phyloP scores from a whole-genome alignment of 1,284 basidiomycete genomes.

The Ceraceosorus bombacis region DNA sequence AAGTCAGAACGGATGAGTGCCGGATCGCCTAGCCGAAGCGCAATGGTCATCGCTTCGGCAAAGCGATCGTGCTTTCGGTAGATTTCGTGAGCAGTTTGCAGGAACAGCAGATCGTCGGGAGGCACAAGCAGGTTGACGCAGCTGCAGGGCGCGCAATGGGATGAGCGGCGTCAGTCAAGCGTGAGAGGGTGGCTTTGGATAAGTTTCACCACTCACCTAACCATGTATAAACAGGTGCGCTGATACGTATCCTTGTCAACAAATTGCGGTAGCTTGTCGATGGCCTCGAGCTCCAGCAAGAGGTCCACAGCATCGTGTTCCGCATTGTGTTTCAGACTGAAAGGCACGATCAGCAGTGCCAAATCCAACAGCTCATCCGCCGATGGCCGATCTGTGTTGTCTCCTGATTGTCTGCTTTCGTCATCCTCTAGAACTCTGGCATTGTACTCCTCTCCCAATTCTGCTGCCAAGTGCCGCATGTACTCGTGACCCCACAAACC shows the following conservation, averaged over 20 bases:
- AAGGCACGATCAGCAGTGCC: constrained; percentile 78
- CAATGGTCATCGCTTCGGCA: constrained; percentile 81
- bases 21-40: constrained; percentile 76
- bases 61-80: constrained; percentile 82
- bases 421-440: constrained; percentile 45
- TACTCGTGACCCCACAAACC: constrained; percentile 99
- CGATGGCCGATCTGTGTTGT: constrained; percentile 27
- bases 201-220: constrained; percentile 58
- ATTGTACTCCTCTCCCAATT: constrained; percentile 87
- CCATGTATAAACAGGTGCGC: constrained; percentile 96
- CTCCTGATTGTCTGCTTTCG: constrained; percentile 1
- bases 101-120: constrained; percentile 84
- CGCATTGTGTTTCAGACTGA: constrained; percentile 88
- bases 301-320: constrained; percentile 98
- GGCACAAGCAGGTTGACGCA: constrained; percentile 86
- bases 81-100: constrained; percentile 80
- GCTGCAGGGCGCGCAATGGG: constrained; percentile 8
- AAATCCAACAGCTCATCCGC: constrained; percentile 55
- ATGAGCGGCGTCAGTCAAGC: constrained; percentile 6
- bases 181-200: not conserved
- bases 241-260: constrained; percentile 68
- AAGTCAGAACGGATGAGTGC: constrained; percentile 59
- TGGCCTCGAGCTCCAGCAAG: constrained; percentile 86
- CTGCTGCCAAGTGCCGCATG: constrained; percentile 89
- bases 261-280: constrained; percentile 54